Evolutionary conservation across 352 stramenopile genomes (phyloP).

Genomic region (Pythium myriotylum): DNA sequence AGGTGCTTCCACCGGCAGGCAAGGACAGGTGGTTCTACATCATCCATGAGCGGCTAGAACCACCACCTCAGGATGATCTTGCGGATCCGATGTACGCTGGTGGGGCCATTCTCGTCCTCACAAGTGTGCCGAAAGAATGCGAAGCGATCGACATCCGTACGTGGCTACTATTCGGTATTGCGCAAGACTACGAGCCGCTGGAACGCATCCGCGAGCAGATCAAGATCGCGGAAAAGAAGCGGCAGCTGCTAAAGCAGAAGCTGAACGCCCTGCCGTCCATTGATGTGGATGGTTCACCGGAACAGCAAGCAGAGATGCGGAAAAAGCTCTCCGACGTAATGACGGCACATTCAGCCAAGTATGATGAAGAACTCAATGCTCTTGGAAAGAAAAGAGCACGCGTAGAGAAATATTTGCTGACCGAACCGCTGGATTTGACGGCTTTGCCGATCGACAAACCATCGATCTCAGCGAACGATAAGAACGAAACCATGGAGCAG

Average conservation of each 20-base stretch:
- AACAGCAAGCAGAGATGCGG: constrained; percentile 56
- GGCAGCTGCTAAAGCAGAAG: constrained; percentile 56
- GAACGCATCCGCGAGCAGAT: constrained; percentile 39
- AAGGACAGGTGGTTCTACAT: constrained; percentile 75
- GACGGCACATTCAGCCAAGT: constrained; percentile 35
- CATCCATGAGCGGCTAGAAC: constrained; percentile 66
- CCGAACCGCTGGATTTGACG: constrained; percentile 53
- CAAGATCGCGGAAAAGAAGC: constrained; percentile 40
- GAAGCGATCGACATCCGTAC: constrained; percentile 50
- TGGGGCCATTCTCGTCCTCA: constrained; percentile 50
- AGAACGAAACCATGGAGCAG: constrained; percentile 32
- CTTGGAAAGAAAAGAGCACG: constrained; percentile 37
- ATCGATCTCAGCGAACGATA: constrained; percentile 26
- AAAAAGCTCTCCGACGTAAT: constrained; percentile 58
- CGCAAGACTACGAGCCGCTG: constrained; percentile 60
- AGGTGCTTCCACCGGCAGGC: constrained; percentile 50
- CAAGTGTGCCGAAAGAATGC: constrained; percentile 55
- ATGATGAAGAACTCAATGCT: constrained; percentile 43
- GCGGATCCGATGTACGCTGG: constrained; percentile 61
- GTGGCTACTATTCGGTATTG: constrained; percentile 66
- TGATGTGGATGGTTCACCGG: constrained; percentile 40
- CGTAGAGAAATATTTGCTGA: constrained; percentile 55
- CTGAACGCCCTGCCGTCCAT: constrained; percentile 48
- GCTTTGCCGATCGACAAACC: constrained; percentile 37
- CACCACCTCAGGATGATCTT: constrained; percentile 58